Evolutionary conservation across 345 rosid species (phyloP), one percentile per base, ranked within the genome.

Genomic region (Pistacia vera): DNA sequence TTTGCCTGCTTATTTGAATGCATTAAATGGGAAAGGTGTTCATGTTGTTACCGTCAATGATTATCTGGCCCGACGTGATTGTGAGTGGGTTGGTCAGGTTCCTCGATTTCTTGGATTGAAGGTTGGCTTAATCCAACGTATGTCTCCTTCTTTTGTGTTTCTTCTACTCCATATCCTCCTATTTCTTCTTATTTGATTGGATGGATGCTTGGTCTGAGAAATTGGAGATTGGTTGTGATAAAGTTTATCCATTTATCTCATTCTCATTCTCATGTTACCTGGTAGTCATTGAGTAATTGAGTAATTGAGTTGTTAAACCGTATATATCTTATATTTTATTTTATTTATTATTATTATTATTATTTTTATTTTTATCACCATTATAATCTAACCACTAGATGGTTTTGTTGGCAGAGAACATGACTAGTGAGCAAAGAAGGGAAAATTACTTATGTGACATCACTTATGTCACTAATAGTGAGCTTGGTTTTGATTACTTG

Each of bases 51-150:
- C 99, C 0, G 98, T 93, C 51, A 95, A 93, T 82, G 99, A 95
- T 88, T 95, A 95, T 88, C 63, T 95, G 41, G 99, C 99, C 33
- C 86, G 99, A 72, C 80, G 98, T 77, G 99, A 95, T 86, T 95
- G 98, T 79, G 99, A 95, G 80, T 95, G 99, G 99, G 98, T 95
- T 85, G 99, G 99, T 63, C 99, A 95, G 86, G 97, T 95, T 85
- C 98, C 97, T 46, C 89, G 99, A 20, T 95, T 95, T 80, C 98
- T 95, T 62, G 99, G 99, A 79, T 79, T 95, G 93, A 93, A 90
- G 91, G 99, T 95, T 89, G 99, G 99, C 88, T 86, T 95, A 80
- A 95, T 95, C 89, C 98, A 95, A 81, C 97, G 97, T 92, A 90
- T 81, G 97, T 90, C 78, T 75, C 86, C 68, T 85, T 81, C 88